These are phyloP conservation scores for Mucor circinelloides DNA, from an alignment of 371 early-diverging fungal genomes.

Conservation along the genomic window DNA sequence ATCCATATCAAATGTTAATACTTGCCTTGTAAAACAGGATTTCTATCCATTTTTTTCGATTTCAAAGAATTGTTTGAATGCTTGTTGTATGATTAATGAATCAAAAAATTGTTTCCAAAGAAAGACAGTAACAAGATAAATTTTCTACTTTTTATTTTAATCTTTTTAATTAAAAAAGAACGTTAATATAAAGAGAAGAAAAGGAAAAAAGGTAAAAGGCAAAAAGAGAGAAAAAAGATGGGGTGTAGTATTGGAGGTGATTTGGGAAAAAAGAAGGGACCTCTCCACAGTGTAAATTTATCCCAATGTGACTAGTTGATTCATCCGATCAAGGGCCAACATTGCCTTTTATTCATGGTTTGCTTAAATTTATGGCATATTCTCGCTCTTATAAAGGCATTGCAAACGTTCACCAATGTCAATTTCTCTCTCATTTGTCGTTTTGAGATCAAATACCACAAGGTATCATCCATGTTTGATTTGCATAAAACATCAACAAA, in stretches of 20 bases:
- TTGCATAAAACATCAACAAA: constrained; percentile 1
- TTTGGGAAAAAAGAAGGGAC: constrained; percentile 4
- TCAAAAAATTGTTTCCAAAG: background rate
- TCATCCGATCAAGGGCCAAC: background rate
- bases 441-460: background rate
- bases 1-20: background rate
- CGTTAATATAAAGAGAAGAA: background rate
- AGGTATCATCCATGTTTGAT: background rate
- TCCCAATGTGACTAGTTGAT: constrained; percentile 1
- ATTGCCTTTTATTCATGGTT: background rate
- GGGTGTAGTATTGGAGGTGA: background rate
- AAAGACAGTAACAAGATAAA: background rate
- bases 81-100: background rate
- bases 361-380: background rate
- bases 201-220: background rate
- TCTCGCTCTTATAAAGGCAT: background rate
- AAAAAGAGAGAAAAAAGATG: background rate
- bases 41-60: constrained; percentile 21
- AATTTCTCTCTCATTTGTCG: background rate
- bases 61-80: background rate
- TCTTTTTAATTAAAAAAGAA: constrained; percentile 4
- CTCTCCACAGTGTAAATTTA: background rate
- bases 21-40: constrained; percentile 25
- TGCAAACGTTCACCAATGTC: background rate
- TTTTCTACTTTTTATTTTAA: background rate